Evolutionary conservation across 257 asterid genomes (phyloP), one percentile per base, ranked within the genome.

Genomic region (Thymus mandschuricus): DNA sequence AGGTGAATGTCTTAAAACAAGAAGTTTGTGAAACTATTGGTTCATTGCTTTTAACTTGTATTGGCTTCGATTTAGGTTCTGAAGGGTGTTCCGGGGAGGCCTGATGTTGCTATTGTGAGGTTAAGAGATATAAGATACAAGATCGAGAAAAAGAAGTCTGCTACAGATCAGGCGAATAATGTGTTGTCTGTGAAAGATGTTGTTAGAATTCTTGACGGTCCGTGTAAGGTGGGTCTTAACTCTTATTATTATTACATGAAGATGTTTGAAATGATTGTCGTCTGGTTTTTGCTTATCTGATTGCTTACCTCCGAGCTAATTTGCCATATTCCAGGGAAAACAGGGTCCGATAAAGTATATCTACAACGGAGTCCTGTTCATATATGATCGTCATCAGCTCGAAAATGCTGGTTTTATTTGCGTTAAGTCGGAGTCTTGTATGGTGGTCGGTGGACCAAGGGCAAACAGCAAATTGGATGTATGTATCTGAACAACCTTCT

Each of bases 361-460:
- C 44, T 88, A 68, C 75, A 88, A 68, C 67, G 95, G 97, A 57
- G 78, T 91, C 78, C 69, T 93, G 74, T 93, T 93, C 75, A 77
- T 93, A 57, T 84, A 83, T 79, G 96, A 91, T 73, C 85, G 96
- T 2, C 96, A 89, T 86, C 98, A 91, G 83, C 96, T 87, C 21
- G 97, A 91, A 86, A 97, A 93, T 76, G 96, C 96, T 75, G 97
- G 96, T 68, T 91, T 86, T 85, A 89, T 93, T 64, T 93, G 97
- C 69, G 96, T 88, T 64, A 94, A 89, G 80, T 72, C 96, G 27
- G 90, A 88, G 68, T 86, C 89, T 63, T 91, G 99, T 79, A 75
- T 83, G 84, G 81, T 89, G 83, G 86, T 94, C 76, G 98, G 97
- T 76, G 97, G 98, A 21, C 21, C 21, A 21, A 21, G 21, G 21